Evolutionary conservation across 768 basidiomycete genomes (phyloP), one percentile per base, ranked within the genome.

Genomic region (Fibroporia radiculosa): DNA sequence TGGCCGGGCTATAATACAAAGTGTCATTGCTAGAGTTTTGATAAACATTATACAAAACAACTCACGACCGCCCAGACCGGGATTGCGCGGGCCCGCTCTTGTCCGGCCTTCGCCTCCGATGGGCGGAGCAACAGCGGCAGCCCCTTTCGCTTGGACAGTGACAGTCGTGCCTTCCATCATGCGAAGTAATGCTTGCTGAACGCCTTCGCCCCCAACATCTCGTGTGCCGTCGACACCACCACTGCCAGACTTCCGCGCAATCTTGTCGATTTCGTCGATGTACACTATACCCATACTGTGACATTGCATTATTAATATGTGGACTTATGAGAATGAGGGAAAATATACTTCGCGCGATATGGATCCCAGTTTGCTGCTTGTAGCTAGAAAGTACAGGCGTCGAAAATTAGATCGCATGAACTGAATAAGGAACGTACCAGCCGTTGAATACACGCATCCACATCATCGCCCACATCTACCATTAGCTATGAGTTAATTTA

Each of bases 251-350:
- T 77, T 84, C 39, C 79, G 75, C 12, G 91, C 85, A 47, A 96
- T 81, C 67, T 98, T 97, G 67, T 97, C 95, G 1, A 93, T 71
- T 66, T 98, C 95, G 56, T 98, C 95, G 37, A 98, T 93, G 59
- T 95, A 95, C 25, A 97, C 83, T 49, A 98, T 96, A 5, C 93
- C 93, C 60, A 82, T 82, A 58, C 90, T 93, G 46, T n/a, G 37
- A 39, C n/a, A n/a, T 52, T 19, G 16, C 3, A 37, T 42, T 28
- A 48, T 31, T 25, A 38, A 34, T 29, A 47, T n/a, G 38, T 37
- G 34, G 19, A 51, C 23, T 41, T 27, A 16, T n/a, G 24, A 29
- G 19, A 31, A 42, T 2, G 51, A 38, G 14, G 8, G 14, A 11
- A 51, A 60, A 13, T 35, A 31, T 54, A 89, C 90, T 87, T 86